phyloP scores from a whole-genome alignment of 768 basidiomycete species.

The Leccinum rimulosum region DNA sequence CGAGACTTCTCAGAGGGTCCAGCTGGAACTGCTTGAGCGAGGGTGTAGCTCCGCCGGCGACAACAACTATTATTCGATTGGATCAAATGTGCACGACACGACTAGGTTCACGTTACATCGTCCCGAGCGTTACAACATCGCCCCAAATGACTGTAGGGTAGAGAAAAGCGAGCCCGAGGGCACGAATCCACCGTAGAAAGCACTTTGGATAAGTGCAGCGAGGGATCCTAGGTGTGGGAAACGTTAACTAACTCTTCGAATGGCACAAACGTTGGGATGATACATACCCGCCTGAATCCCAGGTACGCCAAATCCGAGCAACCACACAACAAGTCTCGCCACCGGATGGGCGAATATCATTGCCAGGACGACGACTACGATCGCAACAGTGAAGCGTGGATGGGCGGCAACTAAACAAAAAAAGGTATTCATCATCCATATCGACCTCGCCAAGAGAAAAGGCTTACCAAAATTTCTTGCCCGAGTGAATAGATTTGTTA shows the following conservation, averaged over 20 bases:
- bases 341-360: background rate
- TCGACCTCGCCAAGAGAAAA: background rate
- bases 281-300: slow-evolving; percentile 10
- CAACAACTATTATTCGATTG: background rate
- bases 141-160: slow-evolving; percentile 8
- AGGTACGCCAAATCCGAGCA: background rate
- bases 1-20: background rate
- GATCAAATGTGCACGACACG: background rate
- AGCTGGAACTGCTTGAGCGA: background rate
- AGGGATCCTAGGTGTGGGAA: slow-evolving; percentile 3
- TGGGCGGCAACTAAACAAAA: background rate
- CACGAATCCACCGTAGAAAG: background rate
- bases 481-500: background rate
- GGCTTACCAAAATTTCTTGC: background rate
- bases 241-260: background rate
- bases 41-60: too few species aligned
- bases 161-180: slow-evolving; percentile 2
- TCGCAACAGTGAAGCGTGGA: accelerated
- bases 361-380: background rate
- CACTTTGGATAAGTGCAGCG: background rate
- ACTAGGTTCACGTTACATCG: background rate
- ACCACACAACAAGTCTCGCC: accelerated
- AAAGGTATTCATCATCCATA: background rate
- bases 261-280: background rate
- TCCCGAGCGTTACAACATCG: background rate